phyloP scores from a whole-genome alignment of 352 stramenopile species.

The Pythium volutum region DNA sequence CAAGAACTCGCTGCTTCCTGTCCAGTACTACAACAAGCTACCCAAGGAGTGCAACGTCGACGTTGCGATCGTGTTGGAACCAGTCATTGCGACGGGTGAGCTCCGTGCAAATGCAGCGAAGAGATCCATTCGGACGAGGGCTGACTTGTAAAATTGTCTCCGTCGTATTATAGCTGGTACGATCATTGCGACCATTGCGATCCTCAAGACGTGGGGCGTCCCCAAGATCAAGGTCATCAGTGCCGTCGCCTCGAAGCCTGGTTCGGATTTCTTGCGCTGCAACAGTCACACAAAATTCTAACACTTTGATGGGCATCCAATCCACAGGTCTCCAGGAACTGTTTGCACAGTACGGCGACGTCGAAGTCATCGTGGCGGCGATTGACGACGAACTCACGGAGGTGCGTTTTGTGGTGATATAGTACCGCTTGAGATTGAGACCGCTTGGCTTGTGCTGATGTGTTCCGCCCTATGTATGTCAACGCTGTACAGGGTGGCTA shows the following conservation, averaged over 20 bases:
- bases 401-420: slow-evolving; percentile 26
- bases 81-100: slow-evolving; percentile 93
- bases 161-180: slow-evolving; percentile 68
- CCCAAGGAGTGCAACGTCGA: slow-evolving; percentile 92
- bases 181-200: slow-evolving; percentile 93
- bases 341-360: slow-evolving; percentile 67
- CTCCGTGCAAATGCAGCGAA: neutral
- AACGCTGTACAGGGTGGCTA: slow-evolving; percentile 60
- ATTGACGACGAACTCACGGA: slow-evolving; percentile 78
- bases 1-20: slow-evolving; percentile 89
- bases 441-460: neutral
- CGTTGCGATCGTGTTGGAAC: slow-evolving; percentile 96
- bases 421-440: neutral
- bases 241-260: slow-evolving; percentile 92
- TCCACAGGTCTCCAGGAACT: slow-evolving; percentile 67
- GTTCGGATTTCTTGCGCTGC: slow-evolving; percentile 25
- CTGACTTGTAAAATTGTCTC: neutral
- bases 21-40: slow-evolving; percentile 99
- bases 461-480: neutral
- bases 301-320: neutral
- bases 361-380: slow-evolving; percentile 74
- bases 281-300: neutral
- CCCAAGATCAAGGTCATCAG: slow-evolving; percentile 93
- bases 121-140: neutral
- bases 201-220: slow-evolving; percentile 95